Conservation (phyloP, 805 yeast species). For the Yamadazyma akitaensis region DNA sequence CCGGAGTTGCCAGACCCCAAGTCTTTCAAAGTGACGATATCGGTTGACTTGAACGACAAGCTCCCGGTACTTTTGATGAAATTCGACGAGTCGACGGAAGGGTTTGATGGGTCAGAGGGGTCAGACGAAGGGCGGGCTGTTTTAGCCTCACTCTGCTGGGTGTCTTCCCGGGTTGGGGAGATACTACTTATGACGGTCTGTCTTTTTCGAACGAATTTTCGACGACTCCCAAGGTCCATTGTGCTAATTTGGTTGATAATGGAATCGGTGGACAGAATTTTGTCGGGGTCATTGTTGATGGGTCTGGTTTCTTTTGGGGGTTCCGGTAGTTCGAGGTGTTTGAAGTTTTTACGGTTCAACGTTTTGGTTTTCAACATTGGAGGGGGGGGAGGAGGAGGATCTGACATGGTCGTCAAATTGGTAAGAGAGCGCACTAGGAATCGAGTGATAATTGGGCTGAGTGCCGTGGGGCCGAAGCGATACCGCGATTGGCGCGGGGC, state of each 20-base stretch:
- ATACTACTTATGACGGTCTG: constrained; percentile 42
- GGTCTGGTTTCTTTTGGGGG: background rate
- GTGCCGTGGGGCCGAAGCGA: no score
- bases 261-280: constrained; percentile 18
- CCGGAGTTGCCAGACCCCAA: constrained; percentile 96
- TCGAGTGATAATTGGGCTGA: no score
- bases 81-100: constrained; percentile 2
- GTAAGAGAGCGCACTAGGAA: no score
- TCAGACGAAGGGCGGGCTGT: background rate
- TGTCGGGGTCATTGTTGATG: constrained; percentile 21
- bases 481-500: no score
- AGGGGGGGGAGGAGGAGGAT: constrained; percentile 2
- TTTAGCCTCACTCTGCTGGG: no score
- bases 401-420: constrained; percentile 3
- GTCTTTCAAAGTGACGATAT: constrained; percentile 68
- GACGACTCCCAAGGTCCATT: constrained; percentile 17
- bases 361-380: constrained; percentile 31
- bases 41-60: constrained; percentile 41
- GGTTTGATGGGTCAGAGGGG: background rate
- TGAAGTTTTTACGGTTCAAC: constrained; percentile 38
- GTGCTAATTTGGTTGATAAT: constrained; percentile 27
- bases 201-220: constrained; percentile 23
- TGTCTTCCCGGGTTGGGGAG: constrained; percentile 36
- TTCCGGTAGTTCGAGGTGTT: constrained; percentile 20
- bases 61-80: constrained; percentile 13